Percentiles rank a stretch among this genome's conserved stretches.
phyloP scores from a whole-genome alignment of 805 yeast genomes.

The Dipodascopsis uninucleata region DNA sequence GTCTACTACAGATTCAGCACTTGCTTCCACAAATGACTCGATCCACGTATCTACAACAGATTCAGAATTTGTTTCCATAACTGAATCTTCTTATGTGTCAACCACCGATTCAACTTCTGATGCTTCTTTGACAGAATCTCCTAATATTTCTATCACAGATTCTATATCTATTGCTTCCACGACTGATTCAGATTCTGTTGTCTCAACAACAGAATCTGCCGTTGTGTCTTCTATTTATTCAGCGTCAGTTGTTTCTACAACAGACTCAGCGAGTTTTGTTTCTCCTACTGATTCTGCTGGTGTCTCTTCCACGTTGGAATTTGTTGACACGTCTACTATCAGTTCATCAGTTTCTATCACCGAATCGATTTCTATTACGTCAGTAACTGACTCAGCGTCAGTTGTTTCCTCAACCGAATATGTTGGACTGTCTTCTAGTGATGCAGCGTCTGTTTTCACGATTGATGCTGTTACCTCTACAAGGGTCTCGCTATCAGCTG shows the following conservation, averaged over 20 bases:
- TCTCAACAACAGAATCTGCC: background rate
- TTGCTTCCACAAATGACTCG: background rate
- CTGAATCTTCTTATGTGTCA: background rate
- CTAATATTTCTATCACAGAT: background rate
- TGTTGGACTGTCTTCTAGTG: background rate
- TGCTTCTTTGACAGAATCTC: background rate
- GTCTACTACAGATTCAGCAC: background rate
- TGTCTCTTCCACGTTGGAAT: background rate
- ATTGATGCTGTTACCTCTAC: background rate
- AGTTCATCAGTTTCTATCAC: too few species aligned
- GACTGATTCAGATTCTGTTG: background rate
- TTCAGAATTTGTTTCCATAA: background rate
- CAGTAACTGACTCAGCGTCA: too few species aligned
- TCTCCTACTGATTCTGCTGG: background rate
- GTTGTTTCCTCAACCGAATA: background rate
- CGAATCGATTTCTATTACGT: too few species aligned
- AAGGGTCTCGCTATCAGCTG: background rate
- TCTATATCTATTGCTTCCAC: background rate
- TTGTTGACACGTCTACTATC: background rate
- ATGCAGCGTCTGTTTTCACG: background rate
- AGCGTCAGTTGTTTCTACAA: conserved; percentile 3
- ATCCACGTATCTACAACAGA: background rate
- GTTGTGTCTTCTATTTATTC: background rate
- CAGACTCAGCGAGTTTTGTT: conserved; percentile 3
- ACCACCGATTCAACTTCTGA: background rate